Conservation (phyloP, 2,329 filamentous ascomycete species). For the Colletotrichum higginsianum region DNA sequence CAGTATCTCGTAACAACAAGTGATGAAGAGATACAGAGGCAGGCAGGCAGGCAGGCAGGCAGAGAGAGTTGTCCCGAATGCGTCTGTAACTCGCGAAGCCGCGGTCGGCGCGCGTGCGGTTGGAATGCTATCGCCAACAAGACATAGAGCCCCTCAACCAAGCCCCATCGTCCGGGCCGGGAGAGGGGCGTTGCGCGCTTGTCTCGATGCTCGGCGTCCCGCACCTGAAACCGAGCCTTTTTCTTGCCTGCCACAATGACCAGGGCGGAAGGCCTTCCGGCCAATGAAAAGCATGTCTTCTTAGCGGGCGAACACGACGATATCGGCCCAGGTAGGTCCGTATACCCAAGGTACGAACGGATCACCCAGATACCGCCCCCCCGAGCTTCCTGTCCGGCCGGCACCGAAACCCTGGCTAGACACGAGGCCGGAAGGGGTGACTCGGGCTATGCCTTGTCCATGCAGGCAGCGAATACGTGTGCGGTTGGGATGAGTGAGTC, state of each 20-base stretch:
- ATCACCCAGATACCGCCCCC: too few species aligned
- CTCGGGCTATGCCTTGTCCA: too few species aligned
- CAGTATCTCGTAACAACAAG: slow-evolving; percentile 2
- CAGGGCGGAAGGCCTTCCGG: not conserved
- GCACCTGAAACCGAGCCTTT: slow-evolving; percentile 8
- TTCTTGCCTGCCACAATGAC: not conserved
- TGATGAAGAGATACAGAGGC: not conserved
- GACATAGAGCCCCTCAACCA: not conserved
- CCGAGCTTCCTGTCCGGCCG: not conserved
- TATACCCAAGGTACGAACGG: not conserved
- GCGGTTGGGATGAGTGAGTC: not conserved
- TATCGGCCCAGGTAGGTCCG: not conserved
- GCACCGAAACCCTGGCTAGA: not conserved
- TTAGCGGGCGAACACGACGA: not conserved
- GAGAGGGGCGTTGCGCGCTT: not conserved
- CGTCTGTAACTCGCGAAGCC: not conserved
- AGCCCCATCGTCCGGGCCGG: not conserved
- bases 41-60: not conserved
- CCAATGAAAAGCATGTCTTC: not conserved
- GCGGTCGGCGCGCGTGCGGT: not conserved
- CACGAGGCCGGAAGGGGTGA: not conserved
- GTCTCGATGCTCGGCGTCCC: slow-evolving; percentile 18
- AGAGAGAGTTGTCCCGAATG: not conserved
- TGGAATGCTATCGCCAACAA: not conserved
- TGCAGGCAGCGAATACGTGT: not conserved